A percentile compares a stretch with the other conserved stretches of the same genome.
Evolutionary conservation across 192 early-diverging fungal species (phyloP).

Genomic region (Linnemannia zychae): DNA sequence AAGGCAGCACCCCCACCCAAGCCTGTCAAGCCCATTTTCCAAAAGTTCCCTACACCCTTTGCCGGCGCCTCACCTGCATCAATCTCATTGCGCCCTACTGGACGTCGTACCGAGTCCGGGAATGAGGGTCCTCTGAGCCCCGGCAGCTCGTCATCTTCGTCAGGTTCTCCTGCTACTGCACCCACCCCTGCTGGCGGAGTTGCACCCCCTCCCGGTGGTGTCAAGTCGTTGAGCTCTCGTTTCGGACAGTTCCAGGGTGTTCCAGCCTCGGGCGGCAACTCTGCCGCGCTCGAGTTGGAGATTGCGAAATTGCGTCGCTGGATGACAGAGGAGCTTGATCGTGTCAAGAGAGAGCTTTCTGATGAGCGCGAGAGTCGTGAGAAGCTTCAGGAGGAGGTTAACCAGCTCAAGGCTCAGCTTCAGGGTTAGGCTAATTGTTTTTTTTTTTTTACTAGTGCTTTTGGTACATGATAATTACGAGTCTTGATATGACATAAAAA

Average conservation of each 20-base stretch:
- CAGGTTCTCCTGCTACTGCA: constrained; percentile 11
- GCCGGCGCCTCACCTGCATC: constrained; percentile 35
- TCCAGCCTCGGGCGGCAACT: constrained; percentile 42
- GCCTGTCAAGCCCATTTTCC: constrained; percentile 57
- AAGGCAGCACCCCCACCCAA: constrained; percentile 46
- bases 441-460: too few relatives aligned
- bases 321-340: constrained; percentile 58
- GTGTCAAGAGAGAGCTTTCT: constrained; percentile 48
- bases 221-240: constrained; percentile 49
- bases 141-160: not conserved
- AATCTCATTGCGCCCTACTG: constrained; percentile 34
- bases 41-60: constrained; percentile 57
- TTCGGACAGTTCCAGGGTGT: constrained; percentile 60
- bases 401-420: constrained; percentile 35
- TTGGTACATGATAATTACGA: not conserved
- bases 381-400: constrained; percentile 38
- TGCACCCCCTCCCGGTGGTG: constrained; percentile 48
- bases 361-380: constrained; percentile 53
- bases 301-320: constrained; percentile 53
- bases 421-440: constrained; percentile 23
- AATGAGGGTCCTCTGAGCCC: constrained; percentile 20
- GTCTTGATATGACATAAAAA: too few relatives aligned
- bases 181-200: not conserved
- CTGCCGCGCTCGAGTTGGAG: constrained; percentile 43
- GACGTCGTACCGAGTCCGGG: constrained; percentile 24